Base-by-base conservation (phyloP, 129 eudicot genomes). In the Chrysanthemum lavandulifolium region DNA sequence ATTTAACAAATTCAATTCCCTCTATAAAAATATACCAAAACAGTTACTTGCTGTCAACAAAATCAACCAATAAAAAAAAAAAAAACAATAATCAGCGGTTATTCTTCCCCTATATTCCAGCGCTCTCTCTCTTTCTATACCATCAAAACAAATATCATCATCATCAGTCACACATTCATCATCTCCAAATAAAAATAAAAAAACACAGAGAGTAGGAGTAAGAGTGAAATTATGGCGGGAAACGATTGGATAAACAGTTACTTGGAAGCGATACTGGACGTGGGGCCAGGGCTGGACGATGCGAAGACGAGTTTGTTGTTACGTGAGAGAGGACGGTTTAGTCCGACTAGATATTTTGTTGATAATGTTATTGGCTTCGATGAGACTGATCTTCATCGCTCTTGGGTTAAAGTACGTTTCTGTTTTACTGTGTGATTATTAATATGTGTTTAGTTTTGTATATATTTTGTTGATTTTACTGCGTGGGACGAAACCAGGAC, bases 161-260 rank as follows among this genome's bases (percentile, higher is more conserved):
- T 0, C 19, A 50, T n/a, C 67, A 40, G n/a, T 65, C 25, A 40
- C 74, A 69, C 68, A 55, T 5, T 3, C 51, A 58, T 14, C 29
- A 53, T 2, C 43, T n/a, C 69, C 25, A 23, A 61, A 13, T 2
- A 40, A 10, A 10, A 3, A n/a, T 13, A 64, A 29, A 64, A 53
- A 52, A 47, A 15, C 14, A 15, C 36, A 23, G 1, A 40, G 0
- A 40, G 47, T 33, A 33, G 7, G 45, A 36, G 45, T 6, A 0
- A 33, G 4, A 33, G 4, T 0, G 4, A 5, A 33, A 25, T 25
- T 36, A 91, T 91, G 97, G 97, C 97, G 84, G 97, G 99, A 79
- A 94, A 94, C 77, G 99, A 94, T 75, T 94, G 99, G 99, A 94
- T 94, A 4, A 94, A 94, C 88, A 94, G 99, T 73, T 94, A 94